phyloP scores from a whole-genome alignment of 2,329 filamentous ascomycete species.

The Aspergillus flavus region DNA sequence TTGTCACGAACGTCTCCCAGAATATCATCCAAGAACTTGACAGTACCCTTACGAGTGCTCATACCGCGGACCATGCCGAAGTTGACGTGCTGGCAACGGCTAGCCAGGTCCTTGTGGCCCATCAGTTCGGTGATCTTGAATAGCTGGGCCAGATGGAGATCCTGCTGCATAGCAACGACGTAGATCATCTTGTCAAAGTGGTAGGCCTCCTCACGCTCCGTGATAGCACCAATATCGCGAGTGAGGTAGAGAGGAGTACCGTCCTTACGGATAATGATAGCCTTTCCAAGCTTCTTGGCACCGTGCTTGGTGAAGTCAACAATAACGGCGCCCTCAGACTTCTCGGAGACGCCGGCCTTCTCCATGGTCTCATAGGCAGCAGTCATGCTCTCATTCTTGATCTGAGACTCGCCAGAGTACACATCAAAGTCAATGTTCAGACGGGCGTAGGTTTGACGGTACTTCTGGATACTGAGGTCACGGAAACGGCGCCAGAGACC shows the following conservation, averaged over 20 bases:
- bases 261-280: slow-evolving; percentile 67
- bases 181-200: slow-evolving; percentile 71
- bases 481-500: slow-evolving; percentile 66
- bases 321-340: slow-evolving; percentile 67
- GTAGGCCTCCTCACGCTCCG: slow-evolving; percentile 64
- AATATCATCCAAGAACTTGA: slow-evolving; percentile 75
- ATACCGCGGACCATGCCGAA: slow-evolving; percentile 70
- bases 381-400: slow-evolving; percentile 64
- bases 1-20: slow-evolving; percentile 80
- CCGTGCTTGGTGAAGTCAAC: slow-evolving; percentile 71
- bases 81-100: slow-evolving; percentile 64
- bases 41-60: slow-evolving; percentile 68
- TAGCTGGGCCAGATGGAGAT: slow-evolving; percentile 65
- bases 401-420: slow-evolving; percentile 70
- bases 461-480: slow-evolving; percentile 65
- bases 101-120: slow-evolving; percentile 62
- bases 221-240: slow-evolving; percentile 67
- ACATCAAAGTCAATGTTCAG: slow-evolving; percentile 68
- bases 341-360: slow-evolving; percentile 63
- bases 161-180: slow-evolving; percentile 66
- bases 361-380: slow-evolving; percentile 61
- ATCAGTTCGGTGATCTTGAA: slow-evolving; percentile 67
- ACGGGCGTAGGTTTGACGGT: slow-evolving; percentile 65
- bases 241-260: slow-evolving; percentile 70
- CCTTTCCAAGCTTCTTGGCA: slow-evolving; percentile 68